Evolutionary conservation across 108 stramenopile genomes (phyloP), one percentile per base, ranked within the genome.

Genomic region (Cyclotella sp.): DNA sequence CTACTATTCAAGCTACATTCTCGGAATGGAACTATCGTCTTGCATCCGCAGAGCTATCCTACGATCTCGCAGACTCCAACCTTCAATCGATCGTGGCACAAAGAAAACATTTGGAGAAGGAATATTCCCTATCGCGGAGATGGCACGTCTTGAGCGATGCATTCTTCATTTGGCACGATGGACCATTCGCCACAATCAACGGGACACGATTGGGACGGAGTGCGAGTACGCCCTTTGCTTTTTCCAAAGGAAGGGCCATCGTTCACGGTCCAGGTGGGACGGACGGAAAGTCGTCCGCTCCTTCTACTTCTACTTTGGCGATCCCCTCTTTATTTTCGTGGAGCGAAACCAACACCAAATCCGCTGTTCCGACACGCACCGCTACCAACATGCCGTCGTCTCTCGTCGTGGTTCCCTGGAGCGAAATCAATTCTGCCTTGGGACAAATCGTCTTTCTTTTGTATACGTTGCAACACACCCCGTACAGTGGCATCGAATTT

Each of bases 181-280:
- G 94, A 40, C 86, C 90, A 14, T 95, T 90, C 81, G 92, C 83
- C 11, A 95, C 94, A 13, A 95, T 95, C 39, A 93, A 93, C 66
- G 92, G 92, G 13, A 70, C 87, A 12, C 76, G 94, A 65, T 69
- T 95, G 44, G 94, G 91, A 30, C 84, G 65, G 28, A 45, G 64
- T 52, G 82, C 76, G 24, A 52, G n/a, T 15, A 83, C 82, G 10
- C 70, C 64, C 28, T 52, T 62, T 26, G 59, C 58, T 30, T 68
- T 63, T 18, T 46, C 63, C 16, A 59, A 79, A 13, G 34, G 12
- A 61, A 65, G 51, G 28, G 27, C 11, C 22, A 53, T 12, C 49
- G 40, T 46, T 47, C 46, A n/a, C 44, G 19, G 41, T 44, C 45
- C 55, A n/a, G 53, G 63, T 59, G 64, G 64, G 9, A 49, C 6